A percentile compares a stretch with the other conserved stretches of the same genome.
These are phyloP conservation scores for Trypanosoma vivax DNA, from an alignment of 208 protist genomes.

Conservation along the genomic window DNA sequence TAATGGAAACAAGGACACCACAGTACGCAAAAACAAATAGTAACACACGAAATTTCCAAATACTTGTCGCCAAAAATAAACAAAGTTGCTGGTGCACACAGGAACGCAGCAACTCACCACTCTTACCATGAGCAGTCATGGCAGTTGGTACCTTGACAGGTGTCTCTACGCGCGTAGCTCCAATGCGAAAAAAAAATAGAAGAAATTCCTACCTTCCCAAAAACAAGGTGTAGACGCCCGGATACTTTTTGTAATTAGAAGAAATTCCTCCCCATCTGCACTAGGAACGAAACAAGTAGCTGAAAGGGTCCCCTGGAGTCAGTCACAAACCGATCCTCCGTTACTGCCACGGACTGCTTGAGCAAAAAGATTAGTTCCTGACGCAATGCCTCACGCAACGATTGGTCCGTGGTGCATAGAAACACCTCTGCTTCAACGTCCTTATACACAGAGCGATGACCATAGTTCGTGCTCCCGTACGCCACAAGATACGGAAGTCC, in stretches of 20 bases:
- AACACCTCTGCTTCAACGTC: conserved; percentile 78
- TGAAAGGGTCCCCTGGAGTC: conserved; percentile 60
- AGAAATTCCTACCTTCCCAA: background rate
- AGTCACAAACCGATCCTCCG: conserved; percentile 44
- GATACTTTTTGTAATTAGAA: conserved; percentile 36
- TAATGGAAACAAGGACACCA: too few relatives aligned
- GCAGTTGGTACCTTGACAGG: too few relatives aligned
- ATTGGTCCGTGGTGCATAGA: conserved; percentile 45
- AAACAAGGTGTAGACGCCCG: background rate
- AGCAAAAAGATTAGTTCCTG: conserved; percentile 57
- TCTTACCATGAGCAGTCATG: too few relatives aligned
- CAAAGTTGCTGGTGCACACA: too few relatives aligned
- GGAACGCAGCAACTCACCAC: too few relatives aligned
- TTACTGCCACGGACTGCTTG: conserved; percentile 36
- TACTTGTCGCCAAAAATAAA: too few relatives aligned
- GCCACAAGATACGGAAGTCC: conserved; percentile 55
- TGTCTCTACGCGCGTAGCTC: too few relatives aligned
- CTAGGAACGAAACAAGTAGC: conserved; percentile 64
- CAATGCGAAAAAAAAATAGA: background rate
- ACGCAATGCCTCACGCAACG: conserved; percentile 46
- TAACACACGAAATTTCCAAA: too few relatives aligned
- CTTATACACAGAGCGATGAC: conserved; percentile 75
- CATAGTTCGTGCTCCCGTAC: conserved; percentile 87
- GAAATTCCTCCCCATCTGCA: conserved; percentile 67
- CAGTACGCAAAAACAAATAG: too few relatives aligned